A percentile compares a stretch with the other conserved stretches of the same genome.
Evolutionary conservation across 768 basidiomycete genomes (phyloP).

Genomic region (Macrolepiota dolichaula): DNA sequence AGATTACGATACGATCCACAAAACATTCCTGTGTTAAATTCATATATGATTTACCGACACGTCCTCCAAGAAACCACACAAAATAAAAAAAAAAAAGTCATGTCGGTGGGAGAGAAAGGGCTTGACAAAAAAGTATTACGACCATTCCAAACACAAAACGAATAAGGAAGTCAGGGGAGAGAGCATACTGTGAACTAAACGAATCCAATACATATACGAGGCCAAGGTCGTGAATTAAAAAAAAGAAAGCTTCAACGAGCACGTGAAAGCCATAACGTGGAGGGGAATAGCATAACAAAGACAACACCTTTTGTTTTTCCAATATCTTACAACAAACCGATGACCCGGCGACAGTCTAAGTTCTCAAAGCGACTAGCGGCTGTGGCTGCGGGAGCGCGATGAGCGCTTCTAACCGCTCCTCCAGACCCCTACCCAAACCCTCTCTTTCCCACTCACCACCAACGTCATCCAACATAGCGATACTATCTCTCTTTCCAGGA

Average conservation of each 20-base stretch:
- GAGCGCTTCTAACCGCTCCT: conserved; percentile 66
- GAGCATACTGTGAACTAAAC: too few relatives aligned
- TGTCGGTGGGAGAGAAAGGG: too few relatives aligned
- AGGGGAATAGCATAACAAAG: not conserved
- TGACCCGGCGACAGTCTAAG: not conserved
- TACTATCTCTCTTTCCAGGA: conserved; percentile 30
- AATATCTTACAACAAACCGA: not conserved
- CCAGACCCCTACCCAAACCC: conserved; percentile 77
- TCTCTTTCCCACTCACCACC: conserved; percentile 90
- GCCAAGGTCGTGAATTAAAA: too few relatives aligned
- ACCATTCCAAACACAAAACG: too few relatives aligned
- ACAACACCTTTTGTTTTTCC: not conserved
- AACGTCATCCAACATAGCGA: conserved; percentile 52
- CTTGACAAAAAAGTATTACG: too few relatives aligned
- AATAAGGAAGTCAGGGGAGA: too few relatives aligned
- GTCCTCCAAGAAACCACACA: too few relatives aligned
- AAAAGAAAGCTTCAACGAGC: not conserved
- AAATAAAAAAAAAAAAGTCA: too few relatives aligned
- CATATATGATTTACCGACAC: too few relatives aligned
- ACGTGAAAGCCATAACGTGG: not conserved
- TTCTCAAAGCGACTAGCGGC: not conserved
- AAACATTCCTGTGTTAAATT: too few relatives aligned
- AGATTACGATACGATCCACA: too few relatives aligned
- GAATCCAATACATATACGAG: too few relatives aligned
- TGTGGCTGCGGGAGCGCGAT: not conserved